phyloP scores from a whole-genome alignment of 495 filamentous ascomycete genomes.

The Emericellopsis terricola region DNA sequence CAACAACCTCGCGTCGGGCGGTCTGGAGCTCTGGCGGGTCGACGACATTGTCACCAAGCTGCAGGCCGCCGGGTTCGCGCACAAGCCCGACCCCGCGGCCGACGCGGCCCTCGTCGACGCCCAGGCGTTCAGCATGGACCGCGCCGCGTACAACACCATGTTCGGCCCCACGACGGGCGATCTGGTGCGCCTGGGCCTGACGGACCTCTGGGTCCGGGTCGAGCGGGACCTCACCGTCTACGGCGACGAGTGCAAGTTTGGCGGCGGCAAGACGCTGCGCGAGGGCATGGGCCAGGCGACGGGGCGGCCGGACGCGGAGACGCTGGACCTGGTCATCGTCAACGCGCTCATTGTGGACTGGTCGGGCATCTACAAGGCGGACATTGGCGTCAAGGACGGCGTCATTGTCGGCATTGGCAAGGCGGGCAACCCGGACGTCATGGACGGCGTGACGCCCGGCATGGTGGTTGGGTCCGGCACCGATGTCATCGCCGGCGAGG shows the following conservation, averaged over 20 bases:
- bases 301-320: constrained; percentile 49
- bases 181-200: constrained; percentile 60
- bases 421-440: constrained; percentile 90
- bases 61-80: constrained; percentile 55
- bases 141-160: constrained; percentile 66
- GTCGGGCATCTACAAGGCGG: constrained; percentile 89
- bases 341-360: constrained; percentile 89
- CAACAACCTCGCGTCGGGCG: constrained; percentile 59
- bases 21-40: constrained; percentile 38
- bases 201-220: constrained; percentile 81
- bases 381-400: constrained; percentile 86
- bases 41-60: constrained; percentile 51
- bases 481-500: constrained; percentile 89
- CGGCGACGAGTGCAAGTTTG: constrained; percentile 92
- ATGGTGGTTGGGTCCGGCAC: constrained; percentile 83
- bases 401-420: constrained; percentile 86
- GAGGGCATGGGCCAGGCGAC: constrained; percentile 95
- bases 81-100: constrained; percentile 43
- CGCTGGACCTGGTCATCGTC: constrained; percentile 74
- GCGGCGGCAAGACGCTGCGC: constrained; percentile 82
- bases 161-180: constrained; percentile 90
- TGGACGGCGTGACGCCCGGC: constrained; percentile 65
- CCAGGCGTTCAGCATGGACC: constrained; percentile 51
- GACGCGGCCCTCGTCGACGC: constrained; percentile 30
- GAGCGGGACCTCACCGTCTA: constrained; percentile 75